Percentiles rank a stretch among this genome's conserved stretches.
These are phyloP conservation scores for Argentina anserina DNA, from an alignment of 306 rosid genomes.

Conservation along the genomic window DNA sequence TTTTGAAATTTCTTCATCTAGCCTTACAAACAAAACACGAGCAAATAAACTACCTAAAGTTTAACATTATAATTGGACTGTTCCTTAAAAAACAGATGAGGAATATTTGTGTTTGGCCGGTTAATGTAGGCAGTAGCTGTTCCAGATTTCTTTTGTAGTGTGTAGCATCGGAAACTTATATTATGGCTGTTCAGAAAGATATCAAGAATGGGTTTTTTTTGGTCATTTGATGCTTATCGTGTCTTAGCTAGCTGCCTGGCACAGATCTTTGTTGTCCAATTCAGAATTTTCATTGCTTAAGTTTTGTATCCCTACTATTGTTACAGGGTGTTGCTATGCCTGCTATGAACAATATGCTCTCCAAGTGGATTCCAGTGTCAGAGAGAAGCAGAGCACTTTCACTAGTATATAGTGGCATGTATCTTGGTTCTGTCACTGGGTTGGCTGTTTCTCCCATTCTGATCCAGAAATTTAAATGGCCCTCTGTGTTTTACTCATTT, in stretches of 20 bases:
- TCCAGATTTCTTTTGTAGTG: neutral
- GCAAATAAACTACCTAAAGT: neutral
- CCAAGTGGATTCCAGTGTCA: constrained; percentile 95
- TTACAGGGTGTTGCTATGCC: constrained; percentile 99
- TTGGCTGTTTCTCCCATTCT: constrained; percentile 77
- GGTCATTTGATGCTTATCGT: neutral
- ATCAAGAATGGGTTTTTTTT: neutral
- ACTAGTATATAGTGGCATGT: constrained; percentile 94
- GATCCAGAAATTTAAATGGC: constrained; percentile 85
- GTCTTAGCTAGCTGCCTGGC: neutral
- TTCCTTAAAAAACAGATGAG: neutral
- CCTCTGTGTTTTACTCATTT: constrained; percentile 91
- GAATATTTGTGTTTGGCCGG: neutral
- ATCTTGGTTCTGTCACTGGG: constrained; percentile 94
- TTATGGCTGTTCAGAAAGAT: neutral
- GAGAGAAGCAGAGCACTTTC: constrained; percentile 99
- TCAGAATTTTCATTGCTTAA: neutral
- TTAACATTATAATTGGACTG: no score
- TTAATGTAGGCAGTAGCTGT: neutral
- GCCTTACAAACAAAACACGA: neutral
- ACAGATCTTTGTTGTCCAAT: neutral
- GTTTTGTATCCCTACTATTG: neutral
- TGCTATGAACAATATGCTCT: constrained; percentile 91
- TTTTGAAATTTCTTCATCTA: neutral
- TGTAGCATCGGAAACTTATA: neutral